Evolutionary conservation across 768 basidiomycete species (phyloP), one percentile per base, ranked within the genome.

Genomic region (Galerina sulciceps): DNA sequence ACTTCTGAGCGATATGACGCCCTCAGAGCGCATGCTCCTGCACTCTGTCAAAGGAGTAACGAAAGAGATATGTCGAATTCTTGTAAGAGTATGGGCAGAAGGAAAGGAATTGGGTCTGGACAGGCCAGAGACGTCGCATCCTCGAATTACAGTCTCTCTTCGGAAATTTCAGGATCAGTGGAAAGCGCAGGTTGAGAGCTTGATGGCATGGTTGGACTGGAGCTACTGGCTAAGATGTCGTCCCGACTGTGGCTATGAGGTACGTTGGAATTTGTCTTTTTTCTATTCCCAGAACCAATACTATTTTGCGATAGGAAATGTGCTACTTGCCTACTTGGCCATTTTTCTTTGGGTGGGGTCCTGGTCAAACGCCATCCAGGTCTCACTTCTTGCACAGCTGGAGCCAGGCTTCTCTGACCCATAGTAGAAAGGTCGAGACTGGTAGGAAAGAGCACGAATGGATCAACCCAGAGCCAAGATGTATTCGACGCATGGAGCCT

Each of bases 171-270:
- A 36, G 17, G 38, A 17, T 20, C 34, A 43, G 11, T 85, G 83
- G 83, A 61, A 52, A 6, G 42, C 36, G 20, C 72, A 75, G 10
- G 48, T 81, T 17, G 59, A 70, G 4, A 59, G 43, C 1, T 64
- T 85, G 20, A 81, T 84, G 75, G 46, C 38, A 0, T 85, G 84
- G 84, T 67, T 85, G 1, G 84, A 80, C 58, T 86, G 84, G 84
- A 75, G 69, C 41, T 67, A 75, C 8, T 85, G 84, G 83, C 62
- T 77, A 1, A 79, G 71, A 42, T 85, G 84, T 50, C 68, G 66
- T 1, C 83, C 83, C 34, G 75, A 65, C 1, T 86, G 85, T 69
- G 65, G 64, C 10, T 67, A 70, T 31, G 78, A 83, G 71, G 83
- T 84, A 53, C 18, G 37, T 36, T 20, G 20, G 22, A 42, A 35